Conservation (phyloP, 345 rosid species). For the Eucalyptus sp. region DNA sequence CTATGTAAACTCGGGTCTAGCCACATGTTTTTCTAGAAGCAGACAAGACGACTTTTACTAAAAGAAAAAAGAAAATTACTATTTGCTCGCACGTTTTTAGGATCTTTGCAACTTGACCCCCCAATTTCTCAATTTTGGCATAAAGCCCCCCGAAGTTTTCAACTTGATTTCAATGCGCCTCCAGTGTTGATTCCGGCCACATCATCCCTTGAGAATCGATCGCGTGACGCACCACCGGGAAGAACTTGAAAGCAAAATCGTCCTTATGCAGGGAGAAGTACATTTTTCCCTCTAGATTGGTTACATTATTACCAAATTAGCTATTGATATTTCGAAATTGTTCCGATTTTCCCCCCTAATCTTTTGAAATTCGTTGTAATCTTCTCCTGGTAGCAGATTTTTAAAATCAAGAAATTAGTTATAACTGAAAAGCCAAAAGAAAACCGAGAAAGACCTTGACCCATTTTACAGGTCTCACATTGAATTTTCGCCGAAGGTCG, state of each 20-base stretch:
- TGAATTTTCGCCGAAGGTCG: background rate
- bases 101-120: background rate
- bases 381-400: background rate
- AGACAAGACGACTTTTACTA: background rate
- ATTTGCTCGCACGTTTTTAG: background rate
- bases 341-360: background rate
- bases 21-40: background rate
- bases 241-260: background rate
- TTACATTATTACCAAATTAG: background rate
- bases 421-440: conserved; percentile 70
- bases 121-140: background rate
- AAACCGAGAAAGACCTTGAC: conserved; percentile 14
- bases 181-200: background rate
- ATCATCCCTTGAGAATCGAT: background rate
- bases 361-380: background rate
- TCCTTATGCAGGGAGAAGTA: background rate
- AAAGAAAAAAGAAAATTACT: background rate
- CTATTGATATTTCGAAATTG: background rate
- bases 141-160: background rate
- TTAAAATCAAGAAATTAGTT: background rate
- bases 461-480: background rate
- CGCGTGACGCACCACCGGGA: background rate
- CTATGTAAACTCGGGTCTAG: background rate
- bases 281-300: background rate
- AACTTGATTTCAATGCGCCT: background rate